phyloP scores from a whole-genome alignment of 2,329 filamentous ascomycete species.

The Fusarium sp. region DNA sequence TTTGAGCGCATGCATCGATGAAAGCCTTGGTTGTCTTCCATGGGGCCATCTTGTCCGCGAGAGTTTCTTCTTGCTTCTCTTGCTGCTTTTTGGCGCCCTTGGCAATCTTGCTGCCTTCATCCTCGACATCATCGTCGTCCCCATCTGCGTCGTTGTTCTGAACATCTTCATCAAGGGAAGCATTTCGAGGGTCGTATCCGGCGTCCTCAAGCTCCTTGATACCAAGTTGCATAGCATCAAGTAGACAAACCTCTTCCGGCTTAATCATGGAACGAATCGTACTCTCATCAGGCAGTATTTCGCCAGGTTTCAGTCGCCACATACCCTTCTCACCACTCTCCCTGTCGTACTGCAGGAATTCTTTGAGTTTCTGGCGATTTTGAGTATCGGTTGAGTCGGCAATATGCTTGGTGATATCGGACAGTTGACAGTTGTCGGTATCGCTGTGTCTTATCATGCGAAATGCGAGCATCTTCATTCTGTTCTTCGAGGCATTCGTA shows the following conservation, averaged over 20 bases:
- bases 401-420: conserved; percentile 91
- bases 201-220: conserved; percentile 91
- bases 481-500: conserved; percentile 95
- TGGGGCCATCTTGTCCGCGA: conserved; percentile 89
- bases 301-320: conserved; percentile 80
- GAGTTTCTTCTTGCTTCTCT: conserved; percentile 71
- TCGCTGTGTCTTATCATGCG: conserved; percentile 84
- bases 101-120: conserved; percentile 52
- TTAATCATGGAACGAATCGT: conserved; percentile 88
- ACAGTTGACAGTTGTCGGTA: conserved; percentile 74
- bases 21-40: conserved; percentile 99
- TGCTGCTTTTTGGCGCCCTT: conserved; percentile 55
- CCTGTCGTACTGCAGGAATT: conserved; percentile 92
- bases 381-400: conserved; percentile 94
- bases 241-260: conserved; percentile 91
- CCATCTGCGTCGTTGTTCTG: conserved; percentile 72
- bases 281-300: conserved; percentile 82
- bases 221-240: conserved; percentile 97
- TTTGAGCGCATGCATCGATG: conserved; percentile 89
- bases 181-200: conserved; percentile 77
- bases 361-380: conserved; percentile 95
- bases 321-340: conserved; percentile 74
- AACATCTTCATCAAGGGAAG: conserved; percentile 70
- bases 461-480: conserved; percentile 95
- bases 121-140: conserved; percentile 59